A percentile compares a stretch with the other conserved stretches of the same genome.
Conservation (phyloP, 2,329 filamentous ascomycete genomes). For the Corynespora cassiicola region DNA sequence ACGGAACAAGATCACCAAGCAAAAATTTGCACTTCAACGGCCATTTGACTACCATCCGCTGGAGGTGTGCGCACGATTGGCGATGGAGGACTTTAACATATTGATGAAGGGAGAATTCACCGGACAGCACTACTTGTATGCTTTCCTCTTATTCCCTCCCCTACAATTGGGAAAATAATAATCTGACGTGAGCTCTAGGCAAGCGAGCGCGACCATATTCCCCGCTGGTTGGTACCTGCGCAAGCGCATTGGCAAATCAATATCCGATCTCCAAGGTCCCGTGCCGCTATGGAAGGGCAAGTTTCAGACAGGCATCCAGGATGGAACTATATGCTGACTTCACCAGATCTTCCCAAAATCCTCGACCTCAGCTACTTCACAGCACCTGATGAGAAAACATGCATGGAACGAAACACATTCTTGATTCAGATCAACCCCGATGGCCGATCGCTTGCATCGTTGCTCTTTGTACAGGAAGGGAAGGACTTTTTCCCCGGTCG, state of each 20-base stretch:
- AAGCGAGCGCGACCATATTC: slow-evolving; percentile 60
- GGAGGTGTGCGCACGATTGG: slow-evolving; percentile 58
- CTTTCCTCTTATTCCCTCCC: neutral
- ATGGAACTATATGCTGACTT: slow-evolving; percentile 48
- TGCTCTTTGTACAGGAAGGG: slow-evolving; percentile 54
- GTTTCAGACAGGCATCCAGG: slow-evolving; percentile 45
- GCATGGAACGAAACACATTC: slow-evolving; percentile 58
- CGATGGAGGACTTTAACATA: slow-evolving; percentile 61
- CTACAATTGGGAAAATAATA: neutral
- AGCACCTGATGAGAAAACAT: slow-evolving; percentile 48
- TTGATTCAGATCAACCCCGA: slow-evolving; percentile 57
- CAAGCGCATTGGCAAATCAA: slow-evolving; percentile 56
- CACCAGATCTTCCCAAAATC: slow-evolving; percentile 24
- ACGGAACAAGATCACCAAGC: slow-evolving; percentile 52
- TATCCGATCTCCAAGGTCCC: slow-evolving; percentile 54
- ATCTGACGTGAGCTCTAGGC: too few species aligned
- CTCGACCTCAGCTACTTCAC: slow-evolving; percentile 50
- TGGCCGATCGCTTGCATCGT: slow-evolving; percentile 45
- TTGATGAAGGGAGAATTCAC: slow-evolving; percentile 53
- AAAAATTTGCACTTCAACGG: slow-evolving; percentile 50
- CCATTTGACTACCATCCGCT: slow-evolving; percentile 50
- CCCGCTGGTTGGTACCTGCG: slow-evolving; percentile 60
- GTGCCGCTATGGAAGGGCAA: slow-evolving; percentile 59
- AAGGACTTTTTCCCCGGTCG: slow-evolving; percentile 40
- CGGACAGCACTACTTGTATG: slow-evolving; percentile 56